phyloP scores from a whole-genome alignment of 768 basidiomycete genomes.

The Crepidotus variabilis region DNA sequence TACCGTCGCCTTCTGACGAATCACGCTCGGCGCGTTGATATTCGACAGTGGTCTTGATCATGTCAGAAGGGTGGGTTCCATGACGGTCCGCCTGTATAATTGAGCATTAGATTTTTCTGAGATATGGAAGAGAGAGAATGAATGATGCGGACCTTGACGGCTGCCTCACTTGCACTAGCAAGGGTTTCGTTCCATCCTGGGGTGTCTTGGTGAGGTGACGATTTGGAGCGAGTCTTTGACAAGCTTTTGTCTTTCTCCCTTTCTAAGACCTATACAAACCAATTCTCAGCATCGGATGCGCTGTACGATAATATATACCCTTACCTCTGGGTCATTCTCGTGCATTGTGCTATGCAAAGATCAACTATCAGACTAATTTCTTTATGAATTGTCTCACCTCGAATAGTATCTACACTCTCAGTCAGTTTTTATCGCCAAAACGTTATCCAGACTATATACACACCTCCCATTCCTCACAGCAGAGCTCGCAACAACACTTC shows the following conservation, averaged over 20 bases:
- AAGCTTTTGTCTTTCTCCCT: constrained; percentile 51
- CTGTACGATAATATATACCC: neutral
- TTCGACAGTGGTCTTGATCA: constrained; percentile 40
- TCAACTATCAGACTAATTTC: neutral
- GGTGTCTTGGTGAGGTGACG: constrained; percentile 47
- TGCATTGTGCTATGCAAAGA: constrained; percentile 45
- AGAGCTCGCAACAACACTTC: no score
- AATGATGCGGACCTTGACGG: constrained; percentile 45
- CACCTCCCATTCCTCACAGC: no score
- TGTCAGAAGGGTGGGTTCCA: constrained; percentile 21
- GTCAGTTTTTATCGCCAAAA: no score
- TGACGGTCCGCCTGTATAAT: constrained; percentile 39
- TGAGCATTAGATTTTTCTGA: constrained; percentile 1
- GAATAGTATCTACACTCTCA: no score
- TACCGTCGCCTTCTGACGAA: constrained; percentile 25
- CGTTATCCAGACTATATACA: no score
- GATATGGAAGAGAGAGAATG: neutral
- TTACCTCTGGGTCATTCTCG: constrained; percentile 53
- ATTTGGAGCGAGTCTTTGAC: constrained; percentile 35
- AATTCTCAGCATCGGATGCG: neutral
- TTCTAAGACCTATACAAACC: constrained; percentile 38
- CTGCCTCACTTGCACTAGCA: constrained; percentile 62
- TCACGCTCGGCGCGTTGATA: constrained; percentile 35
- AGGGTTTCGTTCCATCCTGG: constrained; percentile 74
- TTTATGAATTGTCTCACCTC: neutral